A percentile compares a stretch with the other conserved stretches of the same genome.
Evolutionary conservation across 2,329 filamentous ascomycete genomes (phyloP).

Genomic region (Cryphonectria nitschkei): DNA sequence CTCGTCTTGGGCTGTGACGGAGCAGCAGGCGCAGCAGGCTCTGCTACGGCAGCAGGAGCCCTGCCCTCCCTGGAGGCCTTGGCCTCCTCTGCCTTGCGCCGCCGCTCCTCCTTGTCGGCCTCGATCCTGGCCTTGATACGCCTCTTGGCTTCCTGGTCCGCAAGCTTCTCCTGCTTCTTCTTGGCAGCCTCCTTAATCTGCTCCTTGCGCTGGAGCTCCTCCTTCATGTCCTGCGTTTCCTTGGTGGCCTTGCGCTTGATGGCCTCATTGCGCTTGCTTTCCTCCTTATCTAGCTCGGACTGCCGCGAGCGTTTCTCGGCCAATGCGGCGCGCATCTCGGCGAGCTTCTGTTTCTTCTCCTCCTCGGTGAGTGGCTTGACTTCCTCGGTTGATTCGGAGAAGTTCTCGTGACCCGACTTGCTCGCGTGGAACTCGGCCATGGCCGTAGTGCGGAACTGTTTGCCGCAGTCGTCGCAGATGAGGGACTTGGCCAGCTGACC

Average conservation of each 20-base stretch:
- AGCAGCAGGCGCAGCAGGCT: constrained; percentile 51
- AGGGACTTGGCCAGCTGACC: constrained; percentile 78
- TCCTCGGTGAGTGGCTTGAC: constrained; percentile 89
- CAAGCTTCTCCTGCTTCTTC: constrained; percentile 86
- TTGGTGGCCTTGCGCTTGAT: constrained; percentile 86
- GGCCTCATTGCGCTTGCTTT: constrained; percentile 83
- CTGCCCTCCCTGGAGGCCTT: constrained; percentile 87
- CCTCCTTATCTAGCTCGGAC: constrained; percentile 75
- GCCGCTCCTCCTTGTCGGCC: constrained; percentile 88
- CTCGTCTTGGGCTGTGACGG: constrained; percentile 62
- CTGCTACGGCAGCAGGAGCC: constrained; percentile 43
- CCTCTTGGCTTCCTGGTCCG: constrained; percentile 83
- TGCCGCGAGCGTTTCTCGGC: constrained; percentile 72
- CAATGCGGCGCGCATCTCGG: constrained; percentile 73
- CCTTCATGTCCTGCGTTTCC: constrained; percentile 86
- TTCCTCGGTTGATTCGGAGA: constrained; percentile 90
- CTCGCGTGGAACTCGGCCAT: constrained; percentile 89
- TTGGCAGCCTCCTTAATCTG: constrained; percentile 87
- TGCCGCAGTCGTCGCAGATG: constrained; percentile 92
- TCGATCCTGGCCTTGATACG: constrained; percentile 93
- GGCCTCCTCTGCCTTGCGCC: constrained; percentile 80
- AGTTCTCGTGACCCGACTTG: constrained; percentile 90
- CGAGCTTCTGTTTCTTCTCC: constrained; percentile 80
- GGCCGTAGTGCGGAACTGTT: constrained; percentile 80
- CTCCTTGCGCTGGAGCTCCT: constrained; percentile 82